Percentiles rank a stretch among this genome's conserved stretches.
Conservation (phyloP, 2,329 filamentous ascomycete species). For the Diaporthe destruens region DNA sequence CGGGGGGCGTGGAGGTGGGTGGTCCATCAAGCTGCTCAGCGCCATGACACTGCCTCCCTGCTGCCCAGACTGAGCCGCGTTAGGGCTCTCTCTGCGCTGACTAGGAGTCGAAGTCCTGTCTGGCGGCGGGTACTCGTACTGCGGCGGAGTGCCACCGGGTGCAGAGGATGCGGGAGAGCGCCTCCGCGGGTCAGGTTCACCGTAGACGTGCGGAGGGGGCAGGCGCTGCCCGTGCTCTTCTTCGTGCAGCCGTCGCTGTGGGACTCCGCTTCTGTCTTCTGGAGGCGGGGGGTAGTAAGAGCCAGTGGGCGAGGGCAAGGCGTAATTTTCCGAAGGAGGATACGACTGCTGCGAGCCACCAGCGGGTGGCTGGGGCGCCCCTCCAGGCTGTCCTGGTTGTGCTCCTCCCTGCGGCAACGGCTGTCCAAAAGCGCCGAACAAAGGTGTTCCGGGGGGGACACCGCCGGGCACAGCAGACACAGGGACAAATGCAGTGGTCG, state of each 20-base stretch:
- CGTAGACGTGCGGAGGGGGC: slow-evolving; percentile 59
- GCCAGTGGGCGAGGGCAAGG: slow-evolving; percentile 53
- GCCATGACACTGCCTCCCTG: slow-evolving; percentile 64
- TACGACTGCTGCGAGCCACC: slow-evolving; percentile 40
- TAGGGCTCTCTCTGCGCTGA: slow-evolving; percentile 51
- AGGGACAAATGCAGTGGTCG: slow-evolving; percentile 69
- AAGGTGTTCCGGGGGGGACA: slow-evolving; percentile 67
- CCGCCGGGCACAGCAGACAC: slow-evolving; percentile 70
- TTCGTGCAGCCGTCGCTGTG: slow-evolving; percentile 54
- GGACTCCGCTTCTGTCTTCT: slow-evolving; percentile 51
- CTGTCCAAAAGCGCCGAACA: slow-evolving; percentile 70
- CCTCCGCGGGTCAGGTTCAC: slow-evolving; percentile 64
- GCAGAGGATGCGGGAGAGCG: slow-evolving; percentile 64
- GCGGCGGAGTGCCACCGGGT: slow-evolving; percentile 62
- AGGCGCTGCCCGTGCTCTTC: slow-evolving; percentile 58
- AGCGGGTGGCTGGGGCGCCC: slow-evolving; percentile 41
- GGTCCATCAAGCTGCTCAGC: slow-evolving; percentile 64
- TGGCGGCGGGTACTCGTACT: slow-evolving; percentile 50
- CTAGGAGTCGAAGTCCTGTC: slow-evolving; percentile 54
- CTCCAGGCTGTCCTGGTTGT: slow-evolving; percentile 37
- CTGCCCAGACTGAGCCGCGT: slow-evolving; percentile 49
- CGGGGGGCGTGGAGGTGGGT: slow-evolving; percentile 45
- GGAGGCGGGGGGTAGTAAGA: slow-evolving; percentile 52
- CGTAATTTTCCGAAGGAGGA: slow-evolving; percentile 33
- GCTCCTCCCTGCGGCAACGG: slow-evolving; percentile 55